Conservation (phyloP, 257 asterid species). For the Solanum corneliomulleri region DNA sequence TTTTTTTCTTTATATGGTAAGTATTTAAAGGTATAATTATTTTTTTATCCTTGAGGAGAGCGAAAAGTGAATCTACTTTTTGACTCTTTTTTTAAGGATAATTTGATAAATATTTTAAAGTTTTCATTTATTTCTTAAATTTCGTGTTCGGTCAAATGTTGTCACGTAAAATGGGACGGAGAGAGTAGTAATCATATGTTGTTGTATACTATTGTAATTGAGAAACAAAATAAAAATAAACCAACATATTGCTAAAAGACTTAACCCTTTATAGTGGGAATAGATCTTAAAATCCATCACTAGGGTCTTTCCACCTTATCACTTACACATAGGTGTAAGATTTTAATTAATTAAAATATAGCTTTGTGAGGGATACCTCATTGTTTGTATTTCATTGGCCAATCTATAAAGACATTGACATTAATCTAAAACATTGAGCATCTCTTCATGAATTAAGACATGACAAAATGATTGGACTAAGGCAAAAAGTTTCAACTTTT, state of each 20-base stretch:
- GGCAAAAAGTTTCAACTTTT: not conserved
- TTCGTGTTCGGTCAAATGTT: accelerated
- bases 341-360: not conserved
- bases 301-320: not conserved
- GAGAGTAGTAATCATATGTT: not conserved
- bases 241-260: not conserved
- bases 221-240: not conserved
- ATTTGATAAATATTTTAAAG: too few species aligned
- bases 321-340: not conserved
- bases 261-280: not conserved
- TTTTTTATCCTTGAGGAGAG: too few species aligned
- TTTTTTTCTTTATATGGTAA: too few species aligned
- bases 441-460: not conserved
- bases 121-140: too few species aligned
- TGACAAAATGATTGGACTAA: conserved; percentile 1
- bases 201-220: not conserved
- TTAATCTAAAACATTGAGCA: not conserved
- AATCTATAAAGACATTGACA: not conserved
- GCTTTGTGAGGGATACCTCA: not conserved
- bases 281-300: not conserved
- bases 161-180: too few species aligned
- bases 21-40: too few species aligned
- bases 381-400: not conserved
- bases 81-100: too few species aligned
- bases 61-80: too few species aligned